Base-by-base conservation (phyloP, 2,329 filamentous ascomycete species). In the Monosporascus cannonballus region DNA sequence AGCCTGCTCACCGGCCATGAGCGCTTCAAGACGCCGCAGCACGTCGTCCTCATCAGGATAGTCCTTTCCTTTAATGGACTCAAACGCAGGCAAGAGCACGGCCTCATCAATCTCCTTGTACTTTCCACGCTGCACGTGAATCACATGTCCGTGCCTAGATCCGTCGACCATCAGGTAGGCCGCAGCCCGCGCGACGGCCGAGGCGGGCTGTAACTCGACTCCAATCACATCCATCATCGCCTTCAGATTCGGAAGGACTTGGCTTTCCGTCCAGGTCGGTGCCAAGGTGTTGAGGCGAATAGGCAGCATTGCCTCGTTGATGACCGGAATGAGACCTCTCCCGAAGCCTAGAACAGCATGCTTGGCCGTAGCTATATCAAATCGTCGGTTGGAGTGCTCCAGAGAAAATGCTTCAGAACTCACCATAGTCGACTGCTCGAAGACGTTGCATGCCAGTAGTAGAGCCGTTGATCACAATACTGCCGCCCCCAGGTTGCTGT, bases 241-340 rank as follows among this genome's bases (percentile, higher is more conserved):
- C 34, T 66, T 65, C 4, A 73, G 46, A 20, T 56, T 42, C 17
- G 18, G 0, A 2, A 59, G 50, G 7, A 59, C 52, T 61, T 57
- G 0, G 17, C 77, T 79, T 3, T 70, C 66, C 0, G 81, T 83
- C 79, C 79, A 84, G 30, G 71, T 75, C 1, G 81, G 79, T 1
- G 77, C 73, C 20, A 84, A 66, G 6, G 71, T 74, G 67, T 85
- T 85, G 49, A 84, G 62, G 15, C 81, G 76, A 44, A 84, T 75
- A 1, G 77, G 74, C 1, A 77, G 54, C 18, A 61, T 55, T 11
- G 69, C 65, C 2, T 58, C 59, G 14, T 61, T 56, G 3, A 79
- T 57, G 3, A 73, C 63, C 3, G 67, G 64, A 1, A 71, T 63
- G 9, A 80, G 64, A 3, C 76, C 74, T 27, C 80, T 73, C 22